These are phyloP conservation scores for Umbilicus rupestris DNA, from an alignment of 164 flowering plant species.

Conservation along the genomic window DNA sequence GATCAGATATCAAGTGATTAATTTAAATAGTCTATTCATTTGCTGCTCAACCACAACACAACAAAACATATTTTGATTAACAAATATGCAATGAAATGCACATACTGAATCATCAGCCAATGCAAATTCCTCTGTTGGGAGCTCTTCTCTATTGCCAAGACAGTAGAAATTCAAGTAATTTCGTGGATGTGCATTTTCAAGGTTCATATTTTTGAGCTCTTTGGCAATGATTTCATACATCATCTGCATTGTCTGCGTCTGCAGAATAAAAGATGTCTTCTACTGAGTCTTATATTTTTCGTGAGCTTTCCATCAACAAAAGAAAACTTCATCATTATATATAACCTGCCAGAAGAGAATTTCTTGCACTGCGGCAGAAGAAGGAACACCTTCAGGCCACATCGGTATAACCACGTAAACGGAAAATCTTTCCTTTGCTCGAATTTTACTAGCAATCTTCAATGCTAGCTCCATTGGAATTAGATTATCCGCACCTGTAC, in stretches of 20 bases:
- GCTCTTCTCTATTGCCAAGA: conserved; percentile 53
- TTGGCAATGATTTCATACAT: conserved; percentile 49
- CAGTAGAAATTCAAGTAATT: conserved; percentile 65
- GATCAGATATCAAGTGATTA: not conserved
- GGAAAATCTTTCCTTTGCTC: conserved; percentile 55
- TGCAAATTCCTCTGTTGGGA: conserved; percentile 10
- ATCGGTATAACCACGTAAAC: conserved; percentile 62
- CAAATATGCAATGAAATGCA: not conserved
- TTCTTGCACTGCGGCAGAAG: conserved; percentile 52
- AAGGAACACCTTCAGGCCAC: conserved; percentile 74
- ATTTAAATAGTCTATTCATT: not conserved
- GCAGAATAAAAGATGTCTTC: conserved; percentile 10
- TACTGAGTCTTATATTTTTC: not conserved
- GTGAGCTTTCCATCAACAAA: not conserved
- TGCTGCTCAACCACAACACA: not conserved
- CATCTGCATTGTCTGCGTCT: conserved; percentile 71
- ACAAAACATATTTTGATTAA: not conserved
- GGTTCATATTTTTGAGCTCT: conserved; percentile 29
- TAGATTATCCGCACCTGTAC: conserved; percentile 52
- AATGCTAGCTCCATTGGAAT: conserved; percentile 67
- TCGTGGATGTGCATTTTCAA: conserved; percentile 36
- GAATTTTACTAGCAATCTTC: conserved; percentile 58
- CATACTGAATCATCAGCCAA: conserved; percentile 13
- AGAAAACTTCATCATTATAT: not conserved
- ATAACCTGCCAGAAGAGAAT: conserved; percentile 65